Evolutionary conservation across 495 filamentous ascomycete genomes (phyloP), one percentile per base, ranked within the genome.

Genomic region (Penicillium malachiteum): DNA sequence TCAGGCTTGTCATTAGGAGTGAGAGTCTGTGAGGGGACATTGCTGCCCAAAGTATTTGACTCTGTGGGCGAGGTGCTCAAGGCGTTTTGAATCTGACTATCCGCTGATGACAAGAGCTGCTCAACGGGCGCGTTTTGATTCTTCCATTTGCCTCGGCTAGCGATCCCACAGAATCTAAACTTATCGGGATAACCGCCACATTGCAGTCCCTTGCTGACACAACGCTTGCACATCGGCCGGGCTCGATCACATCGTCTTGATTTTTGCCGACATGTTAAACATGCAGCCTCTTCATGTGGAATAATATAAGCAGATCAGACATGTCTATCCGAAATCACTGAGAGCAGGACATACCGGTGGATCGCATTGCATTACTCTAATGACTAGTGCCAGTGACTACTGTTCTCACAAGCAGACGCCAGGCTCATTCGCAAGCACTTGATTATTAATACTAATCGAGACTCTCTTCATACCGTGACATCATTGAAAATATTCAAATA

Each of bases 181-280:
- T 73, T 72, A 17, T 75, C 72, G 1, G 72, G 72, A 59, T 75
- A 75, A 8, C 71, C 72, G 38, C 56, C 64, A 41, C 72, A 75
- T 52, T 63, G 17, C 9, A 55, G 50, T 37, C 62, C 62, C 17
- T 53, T 64, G 43, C 51, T 55, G 47, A 61, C 50, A 17, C 62
- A 64, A 11, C 62, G 58, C 38, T 50, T 56, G 38, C 62, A 64
- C 12, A 48, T 53, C 5, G 62, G 62, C 18, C 58, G 58, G 3
- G 54, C 58, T n/a, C 62, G 58, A 48, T 64, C 62, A 42, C 62
- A 64, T 52, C 52, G 48, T 44, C 62, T 54, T n/a, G 58, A 61
- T 21, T 64, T 64, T 30, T 61, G 51, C 26, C 62, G 62, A 32
- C 62, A 64, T 35, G 62, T 64, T 41, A 59, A 44, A 50, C 62